Conservation (phyloP, 2,329 filamentous ascomycete genomes). For the Coniochaeta pulveracea region DNA sequence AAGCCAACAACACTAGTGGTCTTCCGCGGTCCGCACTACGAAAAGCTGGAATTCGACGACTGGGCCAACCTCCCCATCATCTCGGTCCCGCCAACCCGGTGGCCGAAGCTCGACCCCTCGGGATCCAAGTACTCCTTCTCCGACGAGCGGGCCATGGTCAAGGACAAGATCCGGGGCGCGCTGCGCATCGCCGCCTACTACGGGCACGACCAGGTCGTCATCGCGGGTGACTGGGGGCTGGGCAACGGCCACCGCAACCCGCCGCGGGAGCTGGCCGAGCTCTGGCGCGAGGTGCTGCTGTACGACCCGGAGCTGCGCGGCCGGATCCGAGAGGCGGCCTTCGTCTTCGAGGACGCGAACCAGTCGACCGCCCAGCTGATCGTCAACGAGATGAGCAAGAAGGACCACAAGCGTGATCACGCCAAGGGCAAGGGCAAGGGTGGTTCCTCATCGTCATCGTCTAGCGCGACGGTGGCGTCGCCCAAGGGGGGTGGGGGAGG, state of each 20-base stretch:
- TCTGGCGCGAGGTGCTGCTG: slow-evolving; percentile 55
- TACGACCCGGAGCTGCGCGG: slow-evolving; percentile 52
- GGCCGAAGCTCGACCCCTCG: slow-evolving; percentile 59
- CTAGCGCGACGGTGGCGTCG: slow-evolving; percentile 15
- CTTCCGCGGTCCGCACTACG: slow-evolving; percentile 61
- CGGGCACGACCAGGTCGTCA: slow-evolving; percentile 43
- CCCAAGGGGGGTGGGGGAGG: slow-evolving; percentile 5
- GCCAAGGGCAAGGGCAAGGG: slow-evolving; percentile 8
- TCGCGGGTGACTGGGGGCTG: slow-evolving; percentile 50
- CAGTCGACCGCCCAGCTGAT: slow-evolving; percentile 43
- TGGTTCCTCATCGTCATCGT: slow-evolving; percentile 12
- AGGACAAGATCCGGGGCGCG: slow-evolving; percentile 60
- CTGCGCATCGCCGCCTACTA: slow-evolving; percentile 57
- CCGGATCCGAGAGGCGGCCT: slow-evolving; percentile 49
- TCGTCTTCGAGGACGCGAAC: slow-evolving; percentile 48
- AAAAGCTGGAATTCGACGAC: slow-evolving; percentile 35
- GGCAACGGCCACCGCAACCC: slow-evolving; percentile 55
- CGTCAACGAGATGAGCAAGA: slow-evolving; percentile 43
- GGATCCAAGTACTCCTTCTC: slow-evolving; percentile 62
- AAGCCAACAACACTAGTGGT: slow-evolving; percentile 50
- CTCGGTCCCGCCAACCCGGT: slow-evolving; percentile 59
- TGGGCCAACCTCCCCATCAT: slow-evolving; percentile 59
- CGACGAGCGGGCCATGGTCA: slow-evolving; percentile 59
- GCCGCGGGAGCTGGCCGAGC: slow-evolving; percentile 49
- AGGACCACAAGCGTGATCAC: slow-evolving; percentile 31